Percentiles rank a stretch among this genome's conserved stretches.
phyloP scores from a whole-genome alignment of 75 land plant genomes.

The Pinus tabuliformis region DNA sequence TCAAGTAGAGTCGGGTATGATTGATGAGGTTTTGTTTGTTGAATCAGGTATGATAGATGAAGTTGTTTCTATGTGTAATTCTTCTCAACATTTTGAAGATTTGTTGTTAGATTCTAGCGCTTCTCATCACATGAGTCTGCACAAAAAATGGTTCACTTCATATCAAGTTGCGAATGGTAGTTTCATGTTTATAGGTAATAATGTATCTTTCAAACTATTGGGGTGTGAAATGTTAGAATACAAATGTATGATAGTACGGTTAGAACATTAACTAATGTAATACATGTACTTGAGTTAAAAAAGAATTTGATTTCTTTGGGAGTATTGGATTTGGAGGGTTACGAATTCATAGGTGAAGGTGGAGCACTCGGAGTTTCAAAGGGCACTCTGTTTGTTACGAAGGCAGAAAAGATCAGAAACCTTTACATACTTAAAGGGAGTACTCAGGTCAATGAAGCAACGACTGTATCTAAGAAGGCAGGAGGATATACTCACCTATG shows the following conservation, averaged over 20 bases:
- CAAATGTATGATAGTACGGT: conserved; percentile 15
- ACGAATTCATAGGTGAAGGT: not conserved
- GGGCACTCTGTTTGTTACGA: conserved; percentile 17
- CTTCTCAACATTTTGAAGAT: too few species aligned
- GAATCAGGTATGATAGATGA: too few species aligned
- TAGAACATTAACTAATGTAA: conserved; percentile 12
- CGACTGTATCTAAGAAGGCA: not conserved
- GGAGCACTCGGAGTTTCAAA: not conserved
- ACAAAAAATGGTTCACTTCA: conserved; percentile 8
- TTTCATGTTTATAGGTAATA: conserved; percentile 17
- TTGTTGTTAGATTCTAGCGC: too few species aligned
- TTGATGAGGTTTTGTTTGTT: too few species aligned
- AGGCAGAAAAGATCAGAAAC: not conserved
- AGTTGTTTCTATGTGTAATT: too few species aligned
- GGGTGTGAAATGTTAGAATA: conserved; percentile 1
- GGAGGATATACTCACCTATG: not conserved
- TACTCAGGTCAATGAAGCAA: not conserved
- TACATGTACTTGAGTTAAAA: conserved; percentile 19
- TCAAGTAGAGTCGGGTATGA: too few species aligned
- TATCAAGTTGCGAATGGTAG: conserved; percentile 9
- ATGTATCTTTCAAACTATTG: not conserved
- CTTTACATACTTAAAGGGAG: not conserved
- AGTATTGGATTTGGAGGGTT: conserved; percentile 14
- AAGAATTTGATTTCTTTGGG: conserved; percentile 24
- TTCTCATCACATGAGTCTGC: conserved; percentile 13